Evolutionary conservation across 176 grass and related monocot genomes (phyloP).

Genomic region (Zea mays): DNA sequence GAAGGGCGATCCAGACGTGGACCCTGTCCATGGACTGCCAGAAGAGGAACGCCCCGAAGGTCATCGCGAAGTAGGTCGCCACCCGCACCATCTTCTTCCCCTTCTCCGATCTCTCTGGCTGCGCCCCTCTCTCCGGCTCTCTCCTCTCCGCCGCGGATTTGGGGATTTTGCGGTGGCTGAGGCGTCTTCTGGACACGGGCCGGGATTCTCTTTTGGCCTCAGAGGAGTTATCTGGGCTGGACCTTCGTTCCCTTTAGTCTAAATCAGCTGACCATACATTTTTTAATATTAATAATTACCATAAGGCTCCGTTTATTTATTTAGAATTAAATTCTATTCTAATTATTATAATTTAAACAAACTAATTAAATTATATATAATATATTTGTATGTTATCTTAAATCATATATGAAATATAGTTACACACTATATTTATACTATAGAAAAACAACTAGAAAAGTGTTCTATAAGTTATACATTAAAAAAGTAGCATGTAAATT

Average conservation of each 20-base stretch:
- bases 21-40: constrained; percentile 81
- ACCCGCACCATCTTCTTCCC: constrained; percentile 74
- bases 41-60: constrained; percentile 95
- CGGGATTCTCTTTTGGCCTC: not conserved
- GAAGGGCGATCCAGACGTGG: constrained; percentile 95
- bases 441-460: too few species aligned
- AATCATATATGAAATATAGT: too few species aligned
- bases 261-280: too few species aligned
- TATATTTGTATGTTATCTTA: too few species aligned
- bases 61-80: constrained; percentile 88
- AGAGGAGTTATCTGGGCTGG: not conserved
- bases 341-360: too few species aligned
- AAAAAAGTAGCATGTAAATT: too few species aligned
- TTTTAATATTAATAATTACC: too few species aligned
- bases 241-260: not conserved
- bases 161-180: constrained; percentile 33
- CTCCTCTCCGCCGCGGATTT: constrained; percentile 21
- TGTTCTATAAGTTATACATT: too few species aligned
- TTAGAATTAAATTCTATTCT: too few species aligned
- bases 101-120: constrained; percentile 33
- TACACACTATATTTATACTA: too few species aligned
- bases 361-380: too few species aligned
- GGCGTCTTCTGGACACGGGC: constrained; percentile 7
- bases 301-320: too few species aligned
- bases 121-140: not conserved